Evolutionary conservation across 2,329 filamentous ascomycete genomes (phyloP).

Genomic region (Ophiostoma quercus): DNA sequence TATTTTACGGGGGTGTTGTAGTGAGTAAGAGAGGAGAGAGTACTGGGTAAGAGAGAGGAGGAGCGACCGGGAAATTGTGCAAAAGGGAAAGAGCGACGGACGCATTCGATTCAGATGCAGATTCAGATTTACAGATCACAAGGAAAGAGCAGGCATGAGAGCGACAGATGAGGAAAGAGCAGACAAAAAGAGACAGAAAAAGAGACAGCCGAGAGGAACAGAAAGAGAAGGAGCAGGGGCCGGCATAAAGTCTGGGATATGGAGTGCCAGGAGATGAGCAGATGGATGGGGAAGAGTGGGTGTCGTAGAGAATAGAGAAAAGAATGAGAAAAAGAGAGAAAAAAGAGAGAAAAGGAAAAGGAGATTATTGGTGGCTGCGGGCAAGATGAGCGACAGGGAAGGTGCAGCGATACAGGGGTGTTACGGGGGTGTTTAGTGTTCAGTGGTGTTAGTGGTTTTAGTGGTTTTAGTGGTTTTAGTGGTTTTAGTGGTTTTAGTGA

Average conservation of each 20-base stretch:
- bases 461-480: neutral
- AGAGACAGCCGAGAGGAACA: neutral
- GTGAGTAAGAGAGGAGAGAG: neutral
- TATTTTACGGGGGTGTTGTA: neutral
- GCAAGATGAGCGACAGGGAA: conserved; percentile 23
- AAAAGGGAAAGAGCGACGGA: neutral
- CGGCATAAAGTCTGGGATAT: neutral
- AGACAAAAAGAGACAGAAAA: neutral
- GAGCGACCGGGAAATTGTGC: neutral
- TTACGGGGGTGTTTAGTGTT: neutral
- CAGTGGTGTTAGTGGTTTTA: neutral
- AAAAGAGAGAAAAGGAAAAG: conserved; percentile 8
- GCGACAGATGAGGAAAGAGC: neutral
- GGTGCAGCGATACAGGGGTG: conserved; percentile 6
- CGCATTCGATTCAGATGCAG: neutral
- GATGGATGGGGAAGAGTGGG: conserved; percentile 10
- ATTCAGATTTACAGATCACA: neutral
- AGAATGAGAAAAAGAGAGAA: neutral
- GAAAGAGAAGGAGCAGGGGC: neutral
- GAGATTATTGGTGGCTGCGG: conserved; percentile 21
- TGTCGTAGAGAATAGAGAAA: neutral
- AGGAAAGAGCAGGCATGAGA: neutral
- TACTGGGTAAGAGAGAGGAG: neutral
- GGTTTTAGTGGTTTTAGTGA: neutral
- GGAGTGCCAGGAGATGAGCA: neutral